Evolutionary conservation across 1,139 yeast genomes (phyloP).

Genomic region (Taiozyma sp.): DNA sequence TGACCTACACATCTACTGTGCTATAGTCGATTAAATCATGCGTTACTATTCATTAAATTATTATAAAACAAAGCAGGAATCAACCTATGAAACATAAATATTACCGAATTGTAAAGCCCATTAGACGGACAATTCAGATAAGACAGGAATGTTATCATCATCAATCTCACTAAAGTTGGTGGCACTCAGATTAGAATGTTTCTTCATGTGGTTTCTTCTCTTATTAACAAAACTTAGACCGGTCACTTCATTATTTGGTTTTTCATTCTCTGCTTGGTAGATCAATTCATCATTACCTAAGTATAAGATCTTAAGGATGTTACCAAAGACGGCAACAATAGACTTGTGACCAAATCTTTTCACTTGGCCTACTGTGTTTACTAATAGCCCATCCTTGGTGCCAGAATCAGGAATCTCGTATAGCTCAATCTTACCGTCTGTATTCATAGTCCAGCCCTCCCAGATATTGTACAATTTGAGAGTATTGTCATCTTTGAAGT

Average conservation of each 20-base stretch:
- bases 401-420: constrained; percentile 55
- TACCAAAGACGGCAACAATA: constrained; percentile 68
- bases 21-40: background rate
- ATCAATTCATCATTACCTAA: constrained; percentile 56
- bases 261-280: constrained; percentile 32
- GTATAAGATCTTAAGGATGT: constrained; percentile 62
- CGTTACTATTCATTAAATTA: background rate
- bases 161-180: constrained; percentile 19
- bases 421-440: constrained; percentile 53
- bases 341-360: constrained; percentile 74
- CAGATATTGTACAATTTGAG: constrained; percentile 38
- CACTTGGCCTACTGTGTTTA: constrained; percentile 46
- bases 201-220: constrained; percentile 25
- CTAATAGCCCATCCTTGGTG: constrained; percentile 35
- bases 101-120: background rate
- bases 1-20: too few relatives aligned
- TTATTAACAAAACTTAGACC: constrained; percentile 30
- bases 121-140: constrained; percentile 14
- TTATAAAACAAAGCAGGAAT: background rate
- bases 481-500: constrained; percentile 8
- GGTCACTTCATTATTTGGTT: constrained; percentile 25
- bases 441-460: constrained; percentile 78
- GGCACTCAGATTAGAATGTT: constrained; percentile 7
- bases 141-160: constrained; percentile 17
- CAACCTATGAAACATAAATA: background rate